Evolutionary conservation across 2,329 filamentous ascomycete species (phyloP), one percentile per base, ranked within the genome.

Genomic region (Phoma herbarum): DNA sequence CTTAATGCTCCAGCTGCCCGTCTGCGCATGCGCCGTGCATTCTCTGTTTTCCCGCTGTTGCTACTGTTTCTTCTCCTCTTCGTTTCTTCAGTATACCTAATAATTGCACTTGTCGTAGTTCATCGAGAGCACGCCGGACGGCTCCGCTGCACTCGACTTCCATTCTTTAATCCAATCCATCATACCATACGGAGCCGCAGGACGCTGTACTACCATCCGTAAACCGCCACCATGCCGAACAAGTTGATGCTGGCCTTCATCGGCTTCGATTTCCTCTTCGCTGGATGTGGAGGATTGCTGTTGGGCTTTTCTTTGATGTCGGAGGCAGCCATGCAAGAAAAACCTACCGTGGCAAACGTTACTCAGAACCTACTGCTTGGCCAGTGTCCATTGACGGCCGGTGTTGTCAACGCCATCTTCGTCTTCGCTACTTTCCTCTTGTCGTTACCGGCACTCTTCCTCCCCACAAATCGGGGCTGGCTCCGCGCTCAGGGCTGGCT

Each of bases 401-500:
- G 88, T 59, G 86, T 93, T 63, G 87, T 84, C 71, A 93, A 93
- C 75, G 85, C 88, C 61, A 82, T 88, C 69, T 81, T 93, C 70
- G 85, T 93, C 73, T 87, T 94, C 75, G 71, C 86, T 67, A 87
- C 88, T 23, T 92, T 92, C 76, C 69, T 88, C 54, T 74, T 88
- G 60, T 90, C 89, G 7, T 78, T 95, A 16, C 90, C 90, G 3
- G 90, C 86, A n/a, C 80, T 94, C 54, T 82, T 89, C 62, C 85
- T 90, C 59, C 86, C 87, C 5, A 86, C 83, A 48, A 85, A 84
- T 49, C 84, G 90, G 63, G 82, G 84, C 63, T 91, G 88, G 86
- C 83, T 94, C 68, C 91, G 92, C 75, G 62, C 88, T 16, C 86
- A 88, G 57, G 87, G 85, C 47, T 90, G 86, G 78, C 79, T 93